Percentiles rank a stretch among this genome's conserved stretches.
These are phyloP conservation scores for Diutina scorzettiae DNA, from an alignment of 1,139 yeast species.

Conservation along the genomic window DNA sequence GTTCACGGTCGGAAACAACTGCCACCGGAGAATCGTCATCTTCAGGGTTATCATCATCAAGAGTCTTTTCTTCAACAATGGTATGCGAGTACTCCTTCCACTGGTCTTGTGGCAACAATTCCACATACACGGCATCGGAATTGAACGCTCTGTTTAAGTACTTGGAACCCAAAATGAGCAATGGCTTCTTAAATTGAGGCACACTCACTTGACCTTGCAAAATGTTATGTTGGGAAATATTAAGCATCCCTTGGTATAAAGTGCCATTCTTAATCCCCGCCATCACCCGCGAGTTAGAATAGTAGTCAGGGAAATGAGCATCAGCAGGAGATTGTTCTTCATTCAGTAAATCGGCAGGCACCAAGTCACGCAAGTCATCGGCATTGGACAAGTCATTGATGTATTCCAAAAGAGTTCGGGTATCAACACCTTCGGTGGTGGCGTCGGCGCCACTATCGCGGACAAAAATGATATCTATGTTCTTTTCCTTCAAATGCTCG, in stretches of 20 bases:
- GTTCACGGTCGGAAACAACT: slow-evolving; percentile 63
- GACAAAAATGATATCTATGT: slow-evolving; percentile 48
- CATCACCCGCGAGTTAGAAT: slow-evolving; percentile 68
- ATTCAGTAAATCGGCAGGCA: slow-evolving; percentile 39
- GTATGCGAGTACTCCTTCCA: slow-evolving; percentile 84
- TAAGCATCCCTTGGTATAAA: slow-evolving; percentile 72
- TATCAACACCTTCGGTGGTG: slow-evolving; percentile 36
- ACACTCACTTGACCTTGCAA: slow-evolving; percentile 77
- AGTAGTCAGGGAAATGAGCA: slow-evolving; percentile 64
- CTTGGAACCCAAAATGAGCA: slow-evolving; percentile 71
- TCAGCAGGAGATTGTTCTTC: slow-evolving; percentile 24
- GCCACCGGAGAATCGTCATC: slow-evolving; percentile 37
- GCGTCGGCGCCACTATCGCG: slow-evolving; percentile 55
- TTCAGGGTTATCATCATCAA: slow-evolving; percentile 51
- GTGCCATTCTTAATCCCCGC: slow-evolving; percentile 89
- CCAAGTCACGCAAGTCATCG: slow-evolving; percentile 67
- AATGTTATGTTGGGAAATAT: slow-evolving; percentile 75
- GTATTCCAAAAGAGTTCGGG: slow-evolving; percentile 52
- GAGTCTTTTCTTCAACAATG: slow-evolving; percentile 62
- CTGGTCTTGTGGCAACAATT: slow-evolving; percentile 69
- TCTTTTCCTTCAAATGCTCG: slow-evolving; percentile 39
- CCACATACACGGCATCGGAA: slow-evolving; percentile 87
- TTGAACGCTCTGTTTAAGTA: slow-evolving; percentile 83
- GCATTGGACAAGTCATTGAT: slow-evolving; percentile 62
- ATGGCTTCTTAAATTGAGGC: slow-evolving; percentile 68